A percentile compares a stretch with the other conserved stretches of the same genome.
phyloP scores from a whole-genome alignment of 1,139 yeast genomes.

The Suhomyces guaymorum region DNA sequence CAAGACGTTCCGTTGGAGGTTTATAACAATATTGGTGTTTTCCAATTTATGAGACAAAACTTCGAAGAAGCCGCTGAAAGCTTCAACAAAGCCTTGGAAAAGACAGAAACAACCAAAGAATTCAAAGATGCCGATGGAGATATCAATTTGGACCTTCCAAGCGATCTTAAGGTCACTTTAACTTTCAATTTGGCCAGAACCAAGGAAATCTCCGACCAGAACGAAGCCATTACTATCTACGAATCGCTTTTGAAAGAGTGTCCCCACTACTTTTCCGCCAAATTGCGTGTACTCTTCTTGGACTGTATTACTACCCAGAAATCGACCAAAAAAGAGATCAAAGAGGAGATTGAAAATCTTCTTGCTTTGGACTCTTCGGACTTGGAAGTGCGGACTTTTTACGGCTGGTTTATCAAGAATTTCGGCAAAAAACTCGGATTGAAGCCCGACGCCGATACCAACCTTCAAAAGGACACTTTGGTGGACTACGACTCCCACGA shows the following conservation, averaged over 20 bases:
- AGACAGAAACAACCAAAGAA: constrained; percentile 21
- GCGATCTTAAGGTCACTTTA: constrained; percentile 48
- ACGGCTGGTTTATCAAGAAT: constrained; percentile 82
- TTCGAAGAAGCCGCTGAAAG: constrained; percentile 39
- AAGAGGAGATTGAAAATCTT: constrained; percentile 54
- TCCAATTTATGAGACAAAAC: constrained; percentile 69
- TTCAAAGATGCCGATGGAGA: constrained; percentile 30
- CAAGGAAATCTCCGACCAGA: constrained; percentile 48
- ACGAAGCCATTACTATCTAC: constrained; percentile 55
- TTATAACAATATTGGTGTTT: constrained; percentile 83
- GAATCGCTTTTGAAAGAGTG: constrained; percentile 52
- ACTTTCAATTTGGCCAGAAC: constrained; percentile 66
- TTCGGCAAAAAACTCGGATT: constrained; percentile 58
- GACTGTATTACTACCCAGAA: constrained; percentile 35
- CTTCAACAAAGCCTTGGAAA: constrained; percentile 52
- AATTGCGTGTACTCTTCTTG: constrained; percentile 66
- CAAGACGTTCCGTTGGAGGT: constrained; percentile 64
- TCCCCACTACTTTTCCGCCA: constrained; percentile 78
- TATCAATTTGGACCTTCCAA: constrained; percentile 25
- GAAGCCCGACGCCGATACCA: constrained; percentile 65
- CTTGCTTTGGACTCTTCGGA: constrained; percentile 58
- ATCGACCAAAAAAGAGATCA: constrained; percentile 45
- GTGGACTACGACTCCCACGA: constrained; percentile 85
- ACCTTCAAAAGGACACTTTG: constrained; percentile 82
- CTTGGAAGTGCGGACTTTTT: constrained; percentile 84